Evolutionary conservation across 2,329 filamentous ascomycete genomes (phyloP), one percentile per base, ranked within the genome.

Genomic region (Pleurostoma richardsiae): DNA sequence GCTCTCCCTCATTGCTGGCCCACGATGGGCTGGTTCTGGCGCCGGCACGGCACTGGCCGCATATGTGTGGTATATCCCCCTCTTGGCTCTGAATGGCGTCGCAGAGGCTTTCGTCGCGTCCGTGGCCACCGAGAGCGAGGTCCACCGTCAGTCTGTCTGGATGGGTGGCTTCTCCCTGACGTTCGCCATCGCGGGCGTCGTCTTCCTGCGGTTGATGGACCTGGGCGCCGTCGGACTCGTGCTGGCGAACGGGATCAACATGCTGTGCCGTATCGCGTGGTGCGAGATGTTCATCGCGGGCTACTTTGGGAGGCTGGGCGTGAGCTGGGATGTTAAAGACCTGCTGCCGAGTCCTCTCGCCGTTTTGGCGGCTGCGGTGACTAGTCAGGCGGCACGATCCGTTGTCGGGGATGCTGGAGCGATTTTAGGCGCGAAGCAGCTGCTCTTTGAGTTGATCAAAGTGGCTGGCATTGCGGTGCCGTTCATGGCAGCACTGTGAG

Each of bases 1-100:
- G 0, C 79, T 97, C 0, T 74, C 79, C 26, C 68, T 95, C 4
- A 72, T 97, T 2, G 88, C 91, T 0, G 91, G 92, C 2, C 71
- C 76, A 1, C 79, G 77, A 47, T 99, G 94, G 94, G 75, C 82
- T 0, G 74, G 73, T 4, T 83, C 85, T 0, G 86, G 86, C 40
- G 89, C 91, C 1, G 84, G 85, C 5, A 66, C 76, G 6, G 85
- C 94, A 4, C 76, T 99, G 5, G 82, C 85, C 0, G 78, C 77
- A 0, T 99, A 96, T 66, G 91, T 89, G 69, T 90, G 90, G 65
- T 97, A 96, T 69, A 88, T 99, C 49, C 94, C 94, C 0, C 82
- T 97, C 29, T 77, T 97, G 4, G 94, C 92, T 3, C 71, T 95
- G 57, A 99, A 99, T 60, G 94, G 94, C 44, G 81, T 97, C 27